Evolutionary conservation across 2,329 filamentous ascomycete species (phyloP).

Genomic region (Hyphodiscus sp.): DNA sequence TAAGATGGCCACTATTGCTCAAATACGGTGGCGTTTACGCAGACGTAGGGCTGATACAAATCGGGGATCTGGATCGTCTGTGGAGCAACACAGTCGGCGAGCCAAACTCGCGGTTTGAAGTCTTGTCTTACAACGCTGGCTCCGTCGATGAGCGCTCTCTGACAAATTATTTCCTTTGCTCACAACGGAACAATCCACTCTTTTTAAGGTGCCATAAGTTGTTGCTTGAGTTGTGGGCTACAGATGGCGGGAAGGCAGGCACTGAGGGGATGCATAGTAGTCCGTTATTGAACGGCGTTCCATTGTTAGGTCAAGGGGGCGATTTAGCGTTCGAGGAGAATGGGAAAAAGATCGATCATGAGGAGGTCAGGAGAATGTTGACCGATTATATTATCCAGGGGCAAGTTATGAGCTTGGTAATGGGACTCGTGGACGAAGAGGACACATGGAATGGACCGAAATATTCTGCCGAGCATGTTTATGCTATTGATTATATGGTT

Average conservation of each 20-base stretch:
- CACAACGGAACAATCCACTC: slow-evolving; percentile 37
- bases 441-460: slow-evolving; percentile 47
- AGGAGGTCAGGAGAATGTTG: slow-evolving; percentile 38
- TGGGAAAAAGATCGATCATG: slow-evolving; percentile 30
- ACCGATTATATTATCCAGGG: slow-evolving; percentile 53
- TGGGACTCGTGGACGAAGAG: slow-evolving; percentile 44
- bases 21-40: slow-evolving; percentile 52
- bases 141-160: slow-evolving; percentile 31
- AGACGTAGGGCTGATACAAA: slow-evolving; percentile 50
- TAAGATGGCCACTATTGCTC: slow-evolving; percentile 50
- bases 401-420: slow-evolving; percentile 44
- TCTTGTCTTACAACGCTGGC: slow-evolving; percentile 41
- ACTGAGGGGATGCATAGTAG: slow-evolving; percentile 46
- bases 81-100: slow-evolving; percentile 45
- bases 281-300: slow-evolving; percentile 40
- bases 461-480: slow-evolving; percentile 44
- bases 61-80: slow-evolving; percentile 48
- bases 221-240: slow-evolving; percentile 45
- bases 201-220: slow-evolving; percentile 44
- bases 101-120: slow-evolving; percentile 38
- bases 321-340: slow-evolving; percentile 26
- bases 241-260: slow-evolving; percentile 36
- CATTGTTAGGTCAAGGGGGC: slow-evolving; percentile 28
- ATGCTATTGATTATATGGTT: slow-evolving; percentile 43
- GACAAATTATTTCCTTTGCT: slow-evolving; percentile 44